Base-by-base conservation (phyloP, 257 asterid genomes). In the Salvia miltiorrhiza region DNA sequence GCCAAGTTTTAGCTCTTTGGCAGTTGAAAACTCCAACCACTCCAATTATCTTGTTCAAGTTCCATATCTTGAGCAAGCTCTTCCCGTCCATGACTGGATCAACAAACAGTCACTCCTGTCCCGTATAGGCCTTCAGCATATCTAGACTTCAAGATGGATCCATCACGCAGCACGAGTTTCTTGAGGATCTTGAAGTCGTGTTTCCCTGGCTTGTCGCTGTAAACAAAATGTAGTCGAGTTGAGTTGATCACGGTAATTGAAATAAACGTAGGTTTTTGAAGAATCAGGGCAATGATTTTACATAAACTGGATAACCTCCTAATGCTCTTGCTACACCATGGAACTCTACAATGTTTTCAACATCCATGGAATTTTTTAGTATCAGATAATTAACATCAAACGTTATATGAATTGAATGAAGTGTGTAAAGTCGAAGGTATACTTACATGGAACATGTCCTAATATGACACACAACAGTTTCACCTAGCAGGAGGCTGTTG, bases 361-460 rank as follows among this genome's bases (percentile, higher is more conserved):
- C 33, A 30, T 30, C 5, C 5, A 30, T 30, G 33, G n/a, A n/a
- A 30, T 30, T 3, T 30, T 30, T 49, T 21, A 54, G 60, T 13
- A 54, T 54, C 17, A 11, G 7, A 53, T n/a, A n/a, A n/a, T 23
- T 23, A n/a, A 23, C 16, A 23, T 23, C 3, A 53, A 23, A 54
- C 20, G 39, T 21, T 33, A 7, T 26, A 33, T 33, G 39, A 33
- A 33, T 8, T 4, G 24, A 44, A 44, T 3, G 50, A 14, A 9
- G 63, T 3, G n/a, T 11, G 37, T 26, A 23, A n/a, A 26, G 21
- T n/a, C 4, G 10, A 23, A n/a, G n/a, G 11, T 40, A 5, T 10
- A 21, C 81, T 63, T 41, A 84, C 90, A 62, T 87, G 90, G 81
- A 87, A 84, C 93, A 84, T 84, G 54, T 87, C 90, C 93, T 90